A percentile compares a stretch with the other conserved stretches of the same genome.
phyloP scores from a whole-genome alignment of 202 grass and related monocot species.

The Schoenoplectus tabernaemontani region DNA sequence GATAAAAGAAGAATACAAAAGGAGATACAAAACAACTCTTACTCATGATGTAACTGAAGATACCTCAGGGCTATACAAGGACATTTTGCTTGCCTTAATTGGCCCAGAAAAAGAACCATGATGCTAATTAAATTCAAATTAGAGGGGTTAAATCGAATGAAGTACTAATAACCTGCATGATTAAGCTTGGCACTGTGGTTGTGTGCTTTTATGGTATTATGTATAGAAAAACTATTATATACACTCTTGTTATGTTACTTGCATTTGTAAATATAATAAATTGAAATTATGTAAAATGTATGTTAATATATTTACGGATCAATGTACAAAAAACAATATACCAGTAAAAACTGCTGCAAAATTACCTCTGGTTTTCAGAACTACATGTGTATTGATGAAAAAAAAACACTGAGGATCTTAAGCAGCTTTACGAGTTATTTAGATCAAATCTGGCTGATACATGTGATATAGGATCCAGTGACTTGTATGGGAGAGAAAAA shows the following conservation, averaged over 20 bases:
- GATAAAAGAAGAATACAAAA: constrained; percentile 76
- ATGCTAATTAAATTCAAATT: neutral
- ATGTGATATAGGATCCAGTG: too few relatives aligned
- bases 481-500: too few relatives aligned
- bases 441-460: too few relatives aligned
- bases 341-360: too few relatives aligned
- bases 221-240: neutral
- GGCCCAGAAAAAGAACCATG: constrained; percentile 33
- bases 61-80: constrained; percentile 55
- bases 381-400: too few relatives aligned
- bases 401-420: too few relatives aligned
- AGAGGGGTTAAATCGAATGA: neutral
- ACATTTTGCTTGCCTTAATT: constrained; percentile 61
- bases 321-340: too few relatives aligned
- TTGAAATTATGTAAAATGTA: too few relatives aligned
- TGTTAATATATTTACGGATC: too few relatives aligned
- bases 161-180: neutral
- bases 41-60: constrained; percentile 53
- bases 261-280: neutral
- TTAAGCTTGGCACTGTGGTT: neutral
- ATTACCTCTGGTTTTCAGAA: too few relatives aligned
- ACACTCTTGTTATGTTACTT: neutral
- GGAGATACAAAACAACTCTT: constrained; percentile 41
- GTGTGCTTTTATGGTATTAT: neutral
- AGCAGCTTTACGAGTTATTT: too few relatives aligned